Evolutionary conservation across 2,329 filamentous ascomycete genomes (phyloP), one percentile per base, ranked within the genome.

Genomic region (Fusarium sp.): DNA sequence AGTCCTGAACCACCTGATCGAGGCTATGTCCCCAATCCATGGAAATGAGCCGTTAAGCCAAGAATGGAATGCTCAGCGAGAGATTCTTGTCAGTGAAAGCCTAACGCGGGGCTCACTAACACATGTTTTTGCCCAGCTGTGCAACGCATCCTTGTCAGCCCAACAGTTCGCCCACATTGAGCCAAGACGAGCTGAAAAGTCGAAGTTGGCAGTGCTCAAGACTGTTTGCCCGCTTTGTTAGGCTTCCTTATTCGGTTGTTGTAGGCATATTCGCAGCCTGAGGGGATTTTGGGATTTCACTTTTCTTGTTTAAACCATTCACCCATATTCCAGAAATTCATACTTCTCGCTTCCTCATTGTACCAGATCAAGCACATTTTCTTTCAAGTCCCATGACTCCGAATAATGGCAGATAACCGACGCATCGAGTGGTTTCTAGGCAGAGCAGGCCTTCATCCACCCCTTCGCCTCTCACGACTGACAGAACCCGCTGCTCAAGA

Each of bases 371-470:
- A 19, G 3, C 19, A 19, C 19, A 19, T 3, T 19, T 19, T 19
- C 19, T 19, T 19, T 19, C 19, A 3, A 19, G 3, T 19, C 19
- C 1, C 19, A 24, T 10, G 8, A n/a, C 15, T 12, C 11, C 10
- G 12, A n/a, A 9, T 2, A 12, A 61, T 64, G 61, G 35, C 49
- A 6, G 39, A 48, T 11, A 32, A 7, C 13, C 35, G 22, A 10
- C 61, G 61, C 3, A 15, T 35, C 28, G 34, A 52, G n/a, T 65
- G 39, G 61, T 61, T 65, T 10, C 51, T 64, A 4, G 19, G 34
- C 13, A 50, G 39, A 49, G 61, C 32, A 7, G 42, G 43, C 3
- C 61, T 64, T 7, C 15, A 42, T 7, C 61, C 39, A 5, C 61
- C 61, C 3, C 43, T 12, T 7, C 55, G 38, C 1, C 13, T 64